These are phyloP conservation scores for Phlebiopsis flavidoalba DNA, from an alignment of 768 basidiomycete species.

Conservation along the genomic window DNA sequence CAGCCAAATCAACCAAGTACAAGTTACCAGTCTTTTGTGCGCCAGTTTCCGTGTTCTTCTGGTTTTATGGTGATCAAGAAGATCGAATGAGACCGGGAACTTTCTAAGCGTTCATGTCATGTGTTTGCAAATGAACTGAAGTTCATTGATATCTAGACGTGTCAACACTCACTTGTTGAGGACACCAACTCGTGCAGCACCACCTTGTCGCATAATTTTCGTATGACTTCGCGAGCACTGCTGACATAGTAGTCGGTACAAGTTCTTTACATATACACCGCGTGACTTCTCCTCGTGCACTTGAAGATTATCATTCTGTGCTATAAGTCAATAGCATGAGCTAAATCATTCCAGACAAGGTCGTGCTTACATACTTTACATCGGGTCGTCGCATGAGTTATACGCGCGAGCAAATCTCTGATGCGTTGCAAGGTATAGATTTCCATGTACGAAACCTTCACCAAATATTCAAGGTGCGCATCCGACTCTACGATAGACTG, in stretches of 20 bases:
- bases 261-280: slow-evolving; percentile 96
- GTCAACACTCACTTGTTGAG: slow-evolving; percentile 71
- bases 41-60: slow-evolving; percentile 93
- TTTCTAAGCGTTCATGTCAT: slow-evolving; percentile 99
- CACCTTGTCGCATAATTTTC: slow-evolving; percentile 99
- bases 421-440: slow-evolving; percentile 92
- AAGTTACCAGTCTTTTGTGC: slow-evolving; percentile 95
- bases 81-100: slow-evolving; percentile 97
- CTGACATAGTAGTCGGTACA: slow-evolving; percentile 98
- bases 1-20: slow-evolving; percentile 96
- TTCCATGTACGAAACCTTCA: slow-evolving; percentile 99
- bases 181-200: slow-evolving; percentile 87
- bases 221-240: slow-evolving; percentile 91
- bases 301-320: slow-evolving; percentile 97
- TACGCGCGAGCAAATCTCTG: slow-evolving; percentile 93
- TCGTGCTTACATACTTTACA: background rate
- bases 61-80: slow-evolving; percentile 97
- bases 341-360: too few relatives aligned
- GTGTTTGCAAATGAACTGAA: background rate
- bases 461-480: slow-evolving; percentile 92
- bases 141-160: background rate
- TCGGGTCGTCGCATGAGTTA: too few relatives aligned
- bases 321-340: slow-evolving; percentile 30
- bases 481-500: slow-evolving; percentile 96
- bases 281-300: slow-evolving; percentile 97